Percentiles rank a stretch among this genome's conserved stretches.
These are phyloP conservation scores for Pseudogymnoascus sp. DNA, from an alignment of 2,329 filamentous ascomycete genomes.

Conservation along the genomic window DNA sequence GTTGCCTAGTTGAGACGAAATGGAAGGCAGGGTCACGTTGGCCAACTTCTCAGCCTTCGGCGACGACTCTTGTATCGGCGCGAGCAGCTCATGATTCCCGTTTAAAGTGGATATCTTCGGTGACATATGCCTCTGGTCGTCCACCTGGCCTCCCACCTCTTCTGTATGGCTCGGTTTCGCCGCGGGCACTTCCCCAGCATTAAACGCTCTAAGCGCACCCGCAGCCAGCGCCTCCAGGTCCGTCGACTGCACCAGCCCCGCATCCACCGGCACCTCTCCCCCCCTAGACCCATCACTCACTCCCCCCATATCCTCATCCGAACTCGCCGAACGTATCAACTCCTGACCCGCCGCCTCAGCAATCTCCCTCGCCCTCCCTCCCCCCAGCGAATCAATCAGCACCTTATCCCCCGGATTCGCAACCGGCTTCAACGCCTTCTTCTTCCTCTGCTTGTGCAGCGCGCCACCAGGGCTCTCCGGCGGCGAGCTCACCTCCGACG, in stretches of 20 bases:
- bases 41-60: conserved; percentile 21
- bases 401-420: conserved; percentile 58
- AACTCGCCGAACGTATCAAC: conserved; percentile 37
- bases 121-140: neutral
- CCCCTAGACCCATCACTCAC: conserved; percentile 26
- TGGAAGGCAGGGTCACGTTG: conserved; percentile 27
- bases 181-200: neutral
- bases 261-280: conserved; percentile 12
- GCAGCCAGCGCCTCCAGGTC: conserved; percentile 12
- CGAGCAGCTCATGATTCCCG: conserved; percentile 19
- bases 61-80: conserved; percentile 24
- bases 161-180: neutral
- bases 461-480: conserved; percentile 24
- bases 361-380: conserved; percentile 58
- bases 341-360: conserved; percentile 48
- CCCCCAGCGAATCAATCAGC: conserved; percentile 57
- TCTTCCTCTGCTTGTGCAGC: conserved; percentile 42
- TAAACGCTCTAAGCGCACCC: conserved; percentile 11
- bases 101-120: neutral
- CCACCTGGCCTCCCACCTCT: neutral
- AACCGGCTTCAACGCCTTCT: conserved; percentile 42
- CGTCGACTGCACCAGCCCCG: neutral
- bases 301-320: conserved; percentile 31
- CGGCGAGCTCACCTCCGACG: conserved; percentile 37
- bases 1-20: conserved; percentile 23